Evolutionary conservation across 2,329 filamentous ascomycete genomes (phyloP), one percentile per base, ranked within the genome.

Genomic region (Fusarium nodosum): DNA sequence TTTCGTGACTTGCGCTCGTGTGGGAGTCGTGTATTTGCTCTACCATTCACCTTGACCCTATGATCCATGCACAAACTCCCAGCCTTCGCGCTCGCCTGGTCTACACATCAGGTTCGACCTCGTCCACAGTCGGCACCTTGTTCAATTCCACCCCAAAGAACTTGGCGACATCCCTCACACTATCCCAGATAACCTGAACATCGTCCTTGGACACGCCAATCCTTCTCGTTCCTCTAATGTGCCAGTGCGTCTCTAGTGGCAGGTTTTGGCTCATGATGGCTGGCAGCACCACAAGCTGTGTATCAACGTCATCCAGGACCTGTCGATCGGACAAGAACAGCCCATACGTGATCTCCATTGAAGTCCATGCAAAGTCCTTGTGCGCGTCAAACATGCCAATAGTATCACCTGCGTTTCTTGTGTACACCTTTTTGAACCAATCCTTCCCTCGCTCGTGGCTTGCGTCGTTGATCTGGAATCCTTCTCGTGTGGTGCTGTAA

Each of bases 211-310:
- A 72, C 20, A 77, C 75, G 0, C 76, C 75, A 13, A 77, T 72
- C 1, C 75, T 59, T 18, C 75, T 60, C 4, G 74, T 77, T 0
- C 72, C 72, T 4, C 76, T 73, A 9, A 77, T 79, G 76, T 89
- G 87, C 86, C 86, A 89, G 18, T 80, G 82, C 3, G 86, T 85
- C 73, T 87, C 83, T 1, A 79, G 76, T 1, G 76, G 77, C 20
- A 88, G 72, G 60, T 88, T 88, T 72, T 89, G 87, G 8, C 85
- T 85, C 84, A 88, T 86, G 58, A 89, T 88, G 2, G 82, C 84
- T 5, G 81, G 77, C 5, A 88, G 75, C 2, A 86, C 84, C 1
- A 86, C 82, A 11, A 88, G 75, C 69, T 88, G 83, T 2, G 87
- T 88, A 48, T 87, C 86, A 5, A 86, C 61, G 12, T 84, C 83